phyloP scores from a whole-genome alignment of 2,329 filamentous ascomycete species.

The Verticillium dahliae region DNA sequence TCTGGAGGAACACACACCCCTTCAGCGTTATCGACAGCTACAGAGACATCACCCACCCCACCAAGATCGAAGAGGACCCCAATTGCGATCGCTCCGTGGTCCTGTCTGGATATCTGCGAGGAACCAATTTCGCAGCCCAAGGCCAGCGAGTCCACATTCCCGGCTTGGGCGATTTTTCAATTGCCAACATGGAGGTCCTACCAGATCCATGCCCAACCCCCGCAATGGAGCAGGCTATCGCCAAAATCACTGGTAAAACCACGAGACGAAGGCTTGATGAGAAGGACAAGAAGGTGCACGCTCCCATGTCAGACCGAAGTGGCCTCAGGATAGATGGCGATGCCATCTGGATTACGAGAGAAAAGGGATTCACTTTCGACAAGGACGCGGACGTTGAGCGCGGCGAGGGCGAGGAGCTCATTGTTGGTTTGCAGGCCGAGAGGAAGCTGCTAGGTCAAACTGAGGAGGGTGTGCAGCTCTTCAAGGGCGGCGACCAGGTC shows the following conservation, averaged over 20 bases:
- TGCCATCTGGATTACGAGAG: constrained; percentile 78
- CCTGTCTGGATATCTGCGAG: constrained; percentile 86
- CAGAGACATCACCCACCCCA: constrained; percentile 90
- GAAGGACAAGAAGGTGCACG: constrained; percentile 94
- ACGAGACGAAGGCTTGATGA: constrained; percentile 78
- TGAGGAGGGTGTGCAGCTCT: constrained; percentile 77
- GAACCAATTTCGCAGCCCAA: constrained; percentile 85
- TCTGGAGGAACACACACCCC: constrained; percentile 95
- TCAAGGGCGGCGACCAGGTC: constrained; percentile 69
- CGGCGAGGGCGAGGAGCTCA: constrained; percentile 92
- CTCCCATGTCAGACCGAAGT: constrained; percentile 96
- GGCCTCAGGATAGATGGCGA: constrained; percentile 95
- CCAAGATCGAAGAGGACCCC: constrained; percentile 77
- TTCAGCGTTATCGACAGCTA: constrained; percentile 93
- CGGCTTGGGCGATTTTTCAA: constrained; percentile 81
- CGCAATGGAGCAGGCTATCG: constrained; percentile 77
- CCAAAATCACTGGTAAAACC: constrained; percentile 77
- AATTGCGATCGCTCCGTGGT: constrained; percentile 90
- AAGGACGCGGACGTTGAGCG: constrained; percentile 61
- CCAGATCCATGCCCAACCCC: constrained; percentile 96
- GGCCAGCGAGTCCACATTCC: constrained; percentile 87
- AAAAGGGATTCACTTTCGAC: constrained; percentile 71
- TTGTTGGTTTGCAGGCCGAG: constrained; percentile 81
- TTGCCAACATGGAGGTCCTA: constrained; percentile 76
- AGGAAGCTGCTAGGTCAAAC: constrained; percentile 75